A percentile compares a stretch with the other conserved stretches of the same genome.
Conservation (phyloP, 805 yeast species). For the Cyberlindnera bimundalis region DNA sequence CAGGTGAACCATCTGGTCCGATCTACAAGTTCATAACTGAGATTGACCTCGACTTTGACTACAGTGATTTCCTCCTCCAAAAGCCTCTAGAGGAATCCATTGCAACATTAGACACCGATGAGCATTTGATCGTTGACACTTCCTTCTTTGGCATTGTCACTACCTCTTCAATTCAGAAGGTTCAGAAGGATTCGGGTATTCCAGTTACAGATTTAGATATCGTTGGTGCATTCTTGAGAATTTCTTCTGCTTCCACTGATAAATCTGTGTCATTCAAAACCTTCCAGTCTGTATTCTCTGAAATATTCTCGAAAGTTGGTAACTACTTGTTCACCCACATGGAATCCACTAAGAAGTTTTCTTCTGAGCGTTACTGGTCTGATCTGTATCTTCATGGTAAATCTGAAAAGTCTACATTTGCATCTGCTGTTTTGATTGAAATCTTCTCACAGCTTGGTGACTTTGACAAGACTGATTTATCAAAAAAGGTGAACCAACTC, state of each 20-base stretch:
- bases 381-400: slow-evolving; percentile 17
- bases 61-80: slow-evolving; percentile 18
- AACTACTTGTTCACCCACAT: slow-evolving; percentile 31
- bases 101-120: slow-evolving; percentile 12
- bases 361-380: slow-evolving; percentile 30
- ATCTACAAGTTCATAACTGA: slow-evolving; percentile 13
- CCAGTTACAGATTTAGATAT: slow-evolving; percentile 48
- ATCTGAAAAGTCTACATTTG: slow-evolving; percentile 28
- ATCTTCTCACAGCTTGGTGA: slow-evolving; percentile 32
- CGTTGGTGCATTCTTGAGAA: slow-evolving; percentile 41
- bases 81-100: slow-evolving; percentile 18
- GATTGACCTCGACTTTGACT: slow-evolving; percentile 22
- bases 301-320: slow-evolving; percentile 43
- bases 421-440: slow-evolving; percentile 34
- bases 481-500: slow-evolving; percentile 10
- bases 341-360: slow-evolving; percentile 15
- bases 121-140: slow-evolving; percentile 15
- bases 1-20: slow-evolving; percentile 52
- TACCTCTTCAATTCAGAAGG: slow-evolving; percentile 27
- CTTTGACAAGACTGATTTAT: slow-evolving; percentile 17
- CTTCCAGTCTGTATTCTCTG: slow-evolving; percentile 31
- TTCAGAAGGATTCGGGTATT: slow-evolving; percentile 32
- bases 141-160: slow-evolving; percentile 37
- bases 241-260: slow-evolving; percentile 32
- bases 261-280: slow-evolving; percentile 20